Evolutionary conservation across 495 filamentous ascomycete genomes (phyloP).

Genomic region (Aspergillus saccharolyticus): DNA sequence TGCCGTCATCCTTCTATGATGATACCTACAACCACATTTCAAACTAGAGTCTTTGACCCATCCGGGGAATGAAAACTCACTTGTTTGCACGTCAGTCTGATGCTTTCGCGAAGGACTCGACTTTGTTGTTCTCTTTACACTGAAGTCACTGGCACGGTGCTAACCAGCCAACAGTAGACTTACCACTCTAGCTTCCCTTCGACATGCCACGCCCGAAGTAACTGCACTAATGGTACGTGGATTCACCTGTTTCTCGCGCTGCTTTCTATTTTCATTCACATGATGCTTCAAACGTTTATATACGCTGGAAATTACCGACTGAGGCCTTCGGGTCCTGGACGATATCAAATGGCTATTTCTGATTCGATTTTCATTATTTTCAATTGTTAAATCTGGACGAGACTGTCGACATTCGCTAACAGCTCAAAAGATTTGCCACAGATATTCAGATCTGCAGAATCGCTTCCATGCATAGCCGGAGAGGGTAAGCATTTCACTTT

Average conservation of each 20-base stretch:
- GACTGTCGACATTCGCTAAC: conserved; percentile 22
- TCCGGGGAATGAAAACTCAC: conserved; percentile 81
- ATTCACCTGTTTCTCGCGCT: conserved; percentile 1
- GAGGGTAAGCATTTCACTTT: conserved; percentile 29
- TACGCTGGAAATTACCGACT: conserved; percentile 99
- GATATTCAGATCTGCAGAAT: background rate
- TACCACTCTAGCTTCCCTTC: background rate
- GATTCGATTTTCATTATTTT: conserved; percentile 39
- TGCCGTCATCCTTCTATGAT: conserved; percentile 45
- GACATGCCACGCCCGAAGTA: background rate
- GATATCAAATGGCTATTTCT: conserved; percentile 90
- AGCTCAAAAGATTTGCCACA: conserved; percentile 18
- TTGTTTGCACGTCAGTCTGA: conserved; percentile 99
- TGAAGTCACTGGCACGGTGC: conserved; percentile 19
- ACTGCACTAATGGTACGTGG: conserved; percentile 26
- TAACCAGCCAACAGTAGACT: conserved; percentile 23
- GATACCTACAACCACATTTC: conserved; percentile 72
- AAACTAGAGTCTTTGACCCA: conserved; percentile 99
- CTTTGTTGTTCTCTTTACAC: background rate
- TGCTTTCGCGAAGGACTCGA: conserved; percentile 25
- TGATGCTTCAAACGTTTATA: conserved; percentile 79
- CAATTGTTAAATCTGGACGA: conserved; percentile 4
- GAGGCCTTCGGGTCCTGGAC: conserved; percentile 71
- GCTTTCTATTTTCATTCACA: conserved; percentile 24
- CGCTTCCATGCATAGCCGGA: background rate